These are phyloP conservation scores for Globisporangium recalcitrans DNA, from an alignment of 352 stramenopile species.

Conservation along the genomic window DNA sequence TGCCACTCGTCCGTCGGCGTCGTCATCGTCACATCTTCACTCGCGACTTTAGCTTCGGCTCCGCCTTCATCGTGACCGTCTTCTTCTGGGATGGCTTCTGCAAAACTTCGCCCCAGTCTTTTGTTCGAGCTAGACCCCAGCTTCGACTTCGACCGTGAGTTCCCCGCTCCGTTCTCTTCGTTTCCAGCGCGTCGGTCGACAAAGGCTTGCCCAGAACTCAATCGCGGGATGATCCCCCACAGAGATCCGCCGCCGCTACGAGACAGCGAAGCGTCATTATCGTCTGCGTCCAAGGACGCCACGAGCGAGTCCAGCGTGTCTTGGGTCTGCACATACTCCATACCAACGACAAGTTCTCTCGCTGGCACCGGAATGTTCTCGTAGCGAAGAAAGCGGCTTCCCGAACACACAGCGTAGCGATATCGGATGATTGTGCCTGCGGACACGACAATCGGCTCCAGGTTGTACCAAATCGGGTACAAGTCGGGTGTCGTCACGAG, in stretches of 20 bases:
- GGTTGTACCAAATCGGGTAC: slow-evolving; percentile 88
- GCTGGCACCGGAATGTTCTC: slow-evolving; percentile 39
- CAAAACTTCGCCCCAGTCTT: slow-evolving; percentile 24
- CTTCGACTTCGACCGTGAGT: slow-evolving; percentile 18
- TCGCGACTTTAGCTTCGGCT: slow-evolving; percentile 8
- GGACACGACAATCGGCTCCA: slow-evolving; percentile 69
- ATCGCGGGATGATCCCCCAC: slow-evolving; percentile 61
- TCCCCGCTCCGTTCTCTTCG: slow-evolving; percentile 29
- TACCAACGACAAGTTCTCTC: slow-evolving; percentile 51
- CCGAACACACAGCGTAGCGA: slow-evolving; percentile 81
- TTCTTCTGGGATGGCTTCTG: slow-evolving; percentile 58
- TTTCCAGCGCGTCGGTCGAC: slow-evolving; percentile 59
- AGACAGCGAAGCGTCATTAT: slow-evolving; percentile 15
- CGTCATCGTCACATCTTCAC: slow-evolving; percentile 11
- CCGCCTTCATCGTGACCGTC: slow-evolving; percentile 20
- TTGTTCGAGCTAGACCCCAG: slow-evolving; percentile 18
- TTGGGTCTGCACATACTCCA: slow-evolving; percentile 62
- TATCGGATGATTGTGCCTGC: slow-evolving; percentile 66
- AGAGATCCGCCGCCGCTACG: slow-evolving; percentile 16
- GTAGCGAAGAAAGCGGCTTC: slow-evolving; percentile 72
- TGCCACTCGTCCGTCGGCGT: slow-evolving; percentile 7
- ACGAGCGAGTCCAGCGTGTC: slow-evolving; percentile 60
- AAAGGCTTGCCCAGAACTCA: slow-evolving; percentile 84
- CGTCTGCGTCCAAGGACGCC: not conserved
- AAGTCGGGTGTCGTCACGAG: slow-evolving; percentile 84